phyloP scores from a whole-genome alignment of 2,329 filamentous ascomycete species.

The Aureobasidium mangrovei region DNA sequence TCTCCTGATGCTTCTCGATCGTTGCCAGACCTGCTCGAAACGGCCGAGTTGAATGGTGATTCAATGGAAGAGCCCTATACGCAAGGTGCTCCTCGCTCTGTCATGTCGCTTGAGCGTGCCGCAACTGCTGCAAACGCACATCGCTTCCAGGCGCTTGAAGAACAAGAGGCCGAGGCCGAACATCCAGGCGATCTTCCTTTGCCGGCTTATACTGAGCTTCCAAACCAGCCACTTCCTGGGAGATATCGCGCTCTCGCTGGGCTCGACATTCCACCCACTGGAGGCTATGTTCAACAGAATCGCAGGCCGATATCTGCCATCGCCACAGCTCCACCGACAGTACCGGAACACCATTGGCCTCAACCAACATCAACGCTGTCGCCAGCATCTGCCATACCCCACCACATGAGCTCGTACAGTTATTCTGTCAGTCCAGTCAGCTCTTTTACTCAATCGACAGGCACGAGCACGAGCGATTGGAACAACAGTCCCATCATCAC shows the following conservation, averaged over 20 bases:
- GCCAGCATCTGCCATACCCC: conserved; percentile 24
- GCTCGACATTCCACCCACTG: conserved; percentile 22
- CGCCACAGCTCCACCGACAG: conserved; percentile 11
- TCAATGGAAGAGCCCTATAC: conserved; percentile 28
- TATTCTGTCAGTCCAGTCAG: conserved; percentile 14
- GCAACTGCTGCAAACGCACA: conserved; percentile 60
- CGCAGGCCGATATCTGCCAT: conserved; percentile 5
- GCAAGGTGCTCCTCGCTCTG: conserved; percentile 27
- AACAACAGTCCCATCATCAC: conserved; percentile 14
- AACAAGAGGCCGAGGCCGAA: conserved; percentile 36
- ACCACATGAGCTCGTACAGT: conserved; percentile 23
- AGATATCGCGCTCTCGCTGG: conserved; percentile 30
- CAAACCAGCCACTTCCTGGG: conserved; percentile 30
- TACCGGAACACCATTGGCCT: conserved; percentile 1
- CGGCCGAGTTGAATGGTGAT: conserved; percentile 20
- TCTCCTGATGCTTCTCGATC: conserved; percentile 17
- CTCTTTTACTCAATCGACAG: conserved; percentile 17
- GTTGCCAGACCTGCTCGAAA: conserved; percentile 27
- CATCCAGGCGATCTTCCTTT: conserved; percentile 76
- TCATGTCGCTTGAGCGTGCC: conserved; percentile 26
- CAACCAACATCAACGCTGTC: conserved; percentile 17
- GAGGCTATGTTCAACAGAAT: neutral
- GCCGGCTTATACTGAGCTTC: conserved; percentile 63
- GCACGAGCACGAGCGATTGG: conserved; percentile 22
- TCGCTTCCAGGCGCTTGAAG: conserved; percentile 53